These are phyloP conservation scores for Diplodia corticola DNA, from an alignment of 2,329 filamentous ascomycete species.

Conservation along the genomic window DNA sequence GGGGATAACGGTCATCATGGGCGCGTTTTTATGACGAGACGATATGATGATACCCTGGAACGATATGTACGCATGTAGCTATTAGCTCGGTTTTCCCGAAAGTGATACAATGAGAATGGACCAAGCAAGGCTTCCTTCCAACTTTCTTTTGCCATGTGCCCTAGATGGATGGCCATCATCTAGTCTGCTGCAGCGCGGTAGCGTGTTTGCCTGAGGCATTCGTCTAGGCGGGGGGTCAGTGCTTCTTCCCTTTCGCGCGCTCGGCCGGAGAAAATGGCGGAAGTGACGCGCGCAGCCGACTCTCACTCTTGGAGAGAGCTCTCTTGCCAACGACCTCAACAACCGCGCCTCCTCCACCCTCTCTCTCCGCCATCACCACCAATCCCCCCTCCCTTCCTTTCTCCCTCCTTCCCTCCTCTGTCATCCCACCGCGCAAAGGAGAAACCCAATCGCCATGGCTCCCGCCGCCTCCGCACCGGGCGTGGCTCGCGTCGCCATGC, in stretches of 20 bases:
- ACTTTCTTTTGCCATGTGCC: background rate
- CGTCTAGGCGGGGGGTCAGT: background rate
- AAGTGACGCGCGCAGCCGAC: constrained; percentile 4
- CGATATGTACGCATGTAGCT: constrained; percentile 13
- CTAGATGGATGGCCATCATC: background rate
- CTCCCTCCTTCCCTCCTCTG: too few species aligned
- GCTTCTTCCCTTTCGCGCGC: background rate
- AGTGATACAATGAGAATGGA: background rate
- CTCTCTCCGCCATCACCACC: background rate
- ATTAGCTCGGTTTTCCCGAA: constrained; percentile 3
- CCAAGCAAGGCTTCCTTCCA: background rate
- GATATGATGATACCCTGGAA: constrained; percentile 20
- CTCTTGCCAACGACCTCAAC: background rate
- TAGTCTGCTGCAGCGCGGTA: background rate
- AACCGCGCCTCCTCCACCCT: background rate
- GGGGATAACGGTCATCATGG: constrained; percentile 6
- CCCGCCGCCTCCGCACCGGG: constrained; percentile 10
- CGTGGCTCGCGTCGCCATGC: constrained; percentile 6
- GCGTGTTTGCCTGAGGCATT: background rate
- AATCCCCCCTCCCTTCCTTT: background rate
- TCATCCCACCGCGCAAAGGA: background rate
- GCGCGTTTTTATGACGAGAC: constrained; percentile 16
- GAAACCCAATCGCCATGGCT: constrained; percentile 14
- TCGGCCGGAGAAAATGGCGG: constrained; percentile 20
- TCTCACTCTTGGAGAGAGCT: background rate